Conservation (phyloP, 768 basidiomycete species). For the Leccinum uliginosum region DNA sequence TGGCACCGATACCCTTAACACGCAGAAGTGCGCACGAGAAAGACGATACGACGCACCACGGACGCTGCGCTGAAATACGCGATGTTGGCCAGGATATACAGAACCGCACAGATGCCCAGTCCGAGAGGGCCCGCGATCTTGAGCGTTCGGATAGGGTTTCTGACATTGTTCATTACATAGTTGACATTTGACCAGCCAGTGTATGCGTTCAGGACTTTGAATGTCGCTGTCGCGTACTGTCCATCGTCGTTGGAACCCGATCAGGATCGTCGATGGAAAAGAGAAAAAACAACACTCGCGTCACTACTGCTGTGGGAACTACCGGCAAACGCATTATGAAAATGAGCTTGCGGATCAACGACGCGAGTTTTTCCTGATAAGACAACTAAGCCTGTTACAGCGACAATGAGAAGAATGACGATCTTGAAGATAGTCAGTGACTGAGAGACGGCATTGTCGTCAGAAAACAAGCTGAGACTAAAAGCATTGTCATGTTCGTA, state of each 20-base stretch:
- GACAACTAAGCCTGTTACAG: constrained; percentile 57
- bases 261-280: not conserved
- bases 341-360: constrained; percentile 52
- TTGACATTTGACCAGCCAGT: constrained; percentile 49
- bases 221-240: constrained; percentile 57
- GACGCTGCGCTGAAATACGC: constrained; percentile 47
- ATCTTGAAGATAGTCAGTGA: constrained; percentile 52
- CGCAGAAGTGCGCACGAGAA: not conserved
- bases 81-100: constrained; percentile 55
- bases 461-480: not conserved
- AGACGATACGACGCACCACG: constrained; percentile 9
- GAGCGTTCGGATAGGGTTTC: constrained; percentile 54
- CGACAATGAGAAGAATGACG: constrained; percentile 47
- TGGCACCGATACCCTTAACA: not conserved
- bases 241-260: not conserved
- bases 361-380: constrained; percentile 54
- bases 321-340: constrained; percentile 53
- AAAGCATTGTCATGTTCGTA: constrained; percentile 14
- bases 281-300: constrained; percentile 17
- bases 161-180: constrained; percentile 50
- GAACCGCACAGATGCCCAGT: constrained; percentile 45
- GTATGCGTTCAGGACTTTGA: constrained; percentile 51
- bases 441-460: constrained; percentile 23
- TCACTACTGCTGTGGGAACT: constrained; percentile 51
- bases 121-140: constrained; percentile 61